phyloP scores from a whole-genome alignment of 164 flowering plant species.

The Akebia trifoliata region DNA sequence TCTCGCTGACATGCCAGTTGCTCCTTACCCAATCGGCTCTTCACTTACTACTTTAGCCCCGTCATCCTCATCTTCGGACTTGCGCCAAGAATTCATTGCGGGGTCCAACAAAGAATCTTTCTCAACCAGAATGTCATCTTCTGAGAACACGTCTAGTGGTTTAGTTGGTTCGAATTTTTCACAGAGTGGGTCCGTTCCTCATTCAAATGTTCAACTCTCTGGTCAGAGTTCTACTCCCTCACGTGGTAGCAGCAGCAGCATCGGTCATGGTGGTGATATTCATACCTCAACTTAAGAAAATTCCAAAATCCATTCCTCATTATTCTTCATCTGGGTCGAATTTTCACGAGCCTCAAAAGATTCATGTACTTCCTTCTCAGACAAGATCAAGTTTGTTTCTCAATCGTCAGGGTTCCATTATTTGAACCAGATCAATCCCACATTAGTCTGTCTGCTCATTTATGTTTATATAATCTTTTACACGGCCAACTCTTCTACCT shows the following conservation, averaged over 20 bases:
- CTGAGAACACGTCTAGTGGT: slow-evolving; percentile 51
- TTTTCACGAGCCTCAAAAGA: background rate
- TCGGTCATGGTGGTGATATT: slow-evolving; percentile 28
- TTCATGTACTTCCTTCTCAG: slow-evolving; percentile 7
- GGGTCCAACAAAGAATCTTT: slow-evolving; percentile 47
- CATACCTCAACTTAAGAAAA: slow-evolving; percentile 32
- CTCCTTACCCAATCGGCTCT: slow-evolving; percentile 87
- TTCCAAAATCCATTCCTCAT: too few relatives aligned
- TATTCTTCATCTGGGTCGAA: background rate
- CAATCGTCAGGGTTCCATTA: slow-evolving; percentile 25
- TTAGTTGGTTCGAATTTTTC: slow-evolving; percentile 60
- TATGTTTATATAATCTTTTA: slow-evolving; percentile 31
- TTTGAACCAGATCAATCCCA: slow-evolving; percentile 23
- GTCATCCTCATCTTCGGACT: slow-evolving; percentile 78
- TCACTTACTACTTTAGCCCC: slow-evolving; percentile 72
- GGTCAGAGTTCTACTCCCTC: slow-evolving; percentile 41
- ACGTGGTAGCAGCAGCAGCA: slow-evolving; percentile 26
- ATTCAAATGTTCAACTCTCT: slow-evolving; percentile 32
- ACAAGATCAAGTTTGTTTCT: slow-evolving; percentile 6
- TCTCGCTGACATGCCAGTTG: slow-evolving; percentile 88
- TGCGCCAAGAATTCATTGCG: slow-evolving; percentile 49
- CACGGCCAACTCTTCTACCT: slow-evolving; percentile 20
- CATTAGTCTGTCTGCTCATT: slow-evolving; percentile 17
- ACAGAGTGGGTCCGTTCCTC: slow-evolving; percentile 37
- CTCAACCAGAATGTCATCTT: slow-evolving; percentile 44